Conservation (phyloP, 306 rosid species). For the Oemleria cerasiformis region DNA sequence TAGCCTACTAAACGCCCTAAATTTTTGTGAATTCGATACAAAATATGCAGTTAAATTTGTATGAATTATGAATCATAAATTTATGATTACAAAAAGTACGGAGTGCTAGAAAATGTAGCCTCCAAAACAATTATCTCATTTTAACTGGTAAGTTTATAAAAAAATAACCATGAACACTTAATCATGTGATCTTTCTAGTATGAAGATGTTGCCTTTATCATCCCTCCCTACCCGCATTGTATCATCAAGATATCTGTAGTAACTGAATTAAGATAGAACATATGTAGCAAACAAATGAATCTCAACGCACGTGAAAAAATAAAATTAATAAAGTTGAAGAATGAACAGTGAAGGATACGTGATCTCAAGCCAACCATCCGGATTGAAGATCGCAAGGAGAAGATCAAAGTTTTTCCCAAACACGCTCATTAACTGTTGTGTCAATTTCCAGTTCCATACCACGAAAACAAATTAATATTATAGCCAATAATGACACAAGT, state of each 20-base stretch:
- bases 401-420: slow-evolving; percentile 72
- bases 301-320: no score
- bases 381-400: slow-evolving; percentile 80
- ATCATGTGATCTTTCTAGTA: slow-evolving; percentile 11
- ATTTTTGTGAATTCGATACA: no score
- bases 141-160: neutral
- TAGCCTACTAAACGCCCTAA: no score
- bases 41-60: no score
- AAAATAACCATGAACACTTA: neutral
- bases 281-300: neutral
- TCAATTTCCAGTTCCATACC: neutral
- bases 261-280: slow-evolving; percentile 34
- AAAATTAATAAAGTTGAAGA: neutral
- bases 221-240: slow-evolving; percentile 79
- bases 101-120: neutral
- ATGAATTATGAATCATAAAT: no score
- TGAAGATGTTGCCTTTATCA: slow-evolving; percentile 72
- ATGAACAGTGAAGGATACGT: slow-evolving; percentile 61
- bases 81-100: neutral
- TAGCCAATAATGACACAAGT: neutral
- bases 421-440: slow-evolving; percentile 62
- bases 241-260: slow-evolving; percentile 69
- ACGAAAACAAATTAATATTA: neutral
- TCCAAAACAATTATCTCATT: neutral
- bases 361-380: slow-evolving; percentile 92